These are phyloP conservation scores for Candida golubevii DNA, from an alignment of 805 yeast species.

Conservation along the genomic window DNA sequence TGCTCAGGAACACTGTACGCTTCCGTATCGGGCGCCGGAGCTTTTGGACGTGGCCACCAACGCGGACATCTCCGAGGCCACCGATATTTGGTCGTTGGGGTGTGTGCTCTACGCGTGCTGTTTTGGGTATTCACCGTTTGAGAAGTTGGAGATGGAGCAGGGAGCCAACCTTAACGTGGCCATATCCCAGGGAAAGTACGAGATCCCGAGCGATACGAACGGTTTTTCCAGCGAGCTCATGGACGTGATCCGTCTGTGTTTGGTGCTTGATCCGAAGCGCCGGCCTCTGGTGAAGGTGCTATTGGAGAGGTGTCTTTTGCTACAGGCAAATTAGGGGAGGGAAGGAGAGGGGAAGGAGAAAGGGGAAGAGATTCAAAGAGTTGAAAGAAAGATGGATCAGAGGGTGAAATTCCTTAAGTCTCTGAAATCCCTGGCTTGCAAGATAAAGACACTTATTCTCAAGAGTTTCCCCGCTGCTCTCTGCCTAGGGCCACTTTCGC, in stretches of 20 bases:
- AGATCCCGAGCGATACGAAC: conserved; percentile 47
- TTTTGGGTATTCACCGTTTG: conserved; percentile 83
- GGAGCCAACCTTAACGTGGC: conserved; percentile 83
- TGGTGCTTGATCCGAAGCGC: conserved; percentile 53
- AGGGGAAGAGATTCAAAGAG: too few relatives aligned
- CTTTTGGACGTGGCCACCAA: conserved; percentile 71
- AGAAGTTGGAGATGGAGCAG: conserved; percentile 68
- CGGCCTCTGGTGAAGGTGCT: conserved; percentile 67
- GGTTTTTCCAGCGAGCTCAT: conserved; percentile 54
- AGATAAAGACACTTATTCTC: too few relatives aligned
- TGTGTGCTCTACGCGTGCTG: conserved; percentile 74
- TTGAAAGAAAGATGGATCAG: too few relatives aligned
- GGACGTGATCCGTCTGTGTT: conserved; percentile 54
- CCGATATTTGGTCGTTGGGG: conserved; percentile 92
- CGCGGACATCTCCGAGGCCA: conserved; percentile 60
- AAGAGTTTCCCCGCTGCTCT: too few relatives aligned
- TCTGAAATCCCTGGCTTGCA: too few relatives aligned
- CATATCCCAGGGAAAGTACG: conserved; percentile 61
- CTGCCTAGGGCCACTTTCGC: too few relatives aligned
- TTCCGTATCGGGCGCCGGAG: conserved; percentile 90
- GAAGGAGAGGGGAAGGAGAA: too few relatives aligned
- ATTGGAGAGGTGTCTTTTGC: conserved; percentile 43
- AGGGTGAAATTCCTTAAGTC: too few relatives aligned
- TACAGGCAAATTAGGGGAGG: neutral
- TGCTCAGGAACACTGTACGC: conserved; percentile 79